These are phyloP conservation scores for Excoecaria agallocha DNA, from an alignment of 345 rosid genomes.

Conservation along the genomic window DNA sequence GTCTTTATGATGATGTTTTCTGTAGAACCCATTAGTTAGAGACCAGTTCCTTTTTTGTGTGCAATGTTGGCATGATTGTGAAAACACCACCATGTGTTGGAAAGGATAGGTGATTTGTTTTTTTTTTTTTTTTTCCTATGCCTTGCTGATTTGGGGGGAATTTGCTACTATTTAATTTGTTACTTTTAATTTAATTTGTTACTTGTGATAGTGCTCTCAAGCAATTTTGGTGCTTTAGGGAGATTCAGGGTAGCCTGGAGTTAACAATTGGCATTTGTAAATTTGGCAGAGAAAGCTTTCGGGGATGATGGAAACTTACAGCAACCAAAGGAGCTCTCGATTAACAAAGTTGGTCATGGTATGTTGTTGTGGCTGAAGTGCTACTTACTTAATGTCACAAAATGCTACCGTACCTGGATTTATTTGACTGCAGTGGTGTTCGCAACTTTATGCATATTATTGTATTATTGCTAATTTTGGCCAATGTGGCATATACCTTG, in stretches of 20 bases:
- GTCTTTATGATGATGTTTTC: neutral
- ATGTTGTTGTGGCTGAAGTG: conserved; percentile 19
- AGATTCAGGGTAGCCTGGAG: neutral
- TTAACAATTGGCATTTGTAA: conserved; percentile 10
- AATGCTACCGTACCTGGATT: conserved; percentile 8
- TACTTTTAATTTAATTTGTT: too few relatives aligned
- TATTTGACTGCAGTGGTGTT: neutral
- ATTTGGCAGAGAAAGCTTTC: conserved; percentile 79
- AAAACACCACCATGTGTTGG: neutral
- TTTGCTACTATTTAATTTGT: neutral
- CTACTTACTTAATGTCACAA: neutral
- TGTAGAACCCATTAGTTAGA: neutral
- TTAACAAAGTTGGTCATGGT: conserved; percentile 98
- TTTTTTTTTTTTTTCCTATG: neutral
- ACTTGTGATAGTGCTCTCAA: neutral
- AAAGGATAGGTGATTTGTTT: neutral
- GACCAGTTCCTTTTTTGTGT: neutral
- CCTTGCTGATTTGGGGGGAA: neutral
- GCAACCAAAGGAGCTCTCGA: conserved; percentile 83
- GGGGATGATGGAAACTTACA: conserved; percentile 67
- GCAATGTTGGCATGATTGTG: neutral
- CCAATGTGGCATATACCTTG: conserved; percentile 17
- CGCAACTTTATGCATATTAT: neutral
- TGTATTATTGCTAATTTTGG: conserved; percentile 2
- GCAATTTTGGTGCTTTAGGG: conserved; percentile 4